Base-by-base conservation (phyloP, 257 asterid species). In the Scutellaria barbata region DNA sequence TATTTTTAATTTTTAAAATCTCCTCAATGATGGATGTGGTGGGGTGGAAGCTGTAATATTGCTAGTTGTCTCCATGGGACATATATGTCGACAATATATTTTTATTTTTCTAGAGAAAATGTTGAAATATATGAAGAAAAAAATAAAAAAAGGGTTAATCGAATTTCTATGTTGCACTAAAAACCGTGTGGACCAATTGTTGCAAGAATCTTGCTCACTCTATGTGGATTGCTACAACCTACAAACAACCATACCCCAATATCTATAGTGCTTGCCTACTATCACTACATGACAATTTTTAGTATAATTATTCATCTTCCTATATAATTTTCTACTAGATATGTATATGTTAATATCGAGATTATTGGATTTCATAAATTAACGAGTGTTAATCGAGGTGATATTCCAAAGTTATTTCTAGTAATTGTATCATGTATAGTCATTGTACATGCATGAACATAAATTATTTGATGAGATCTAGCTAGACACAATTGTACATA, bases 171-270 rank as follows among this genome's bases (percentile, higher is more conserved):
- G 13, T 8, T 59, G 65, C 65, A 59, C 65, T 59, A 33, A 35
- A 59, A 35, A 17, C 30, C 65, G 65, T 59, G 65, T 59, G 65
- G 65, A 59, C 65, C 65, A 8, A 33, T 35, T 59, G n/a, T 30
- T 2, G n/a, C 14, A 53, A 53, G 20, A 53, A 1, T 56, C 5
- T 35, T n/a, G 20, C 43, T 57, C 63, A 10, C 42, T 57, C 43
- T 18, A 10, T 10, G 18, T 33, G 63, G 42, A 25, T 30, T 22
- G 30, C 42, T 56, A 22, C 42, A 56, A 30, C 35, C 35, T 42
- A 42, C 46, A 42, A 7, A 42, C 46, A 7, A 25, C 63, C 17
- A 56, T 16, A 10, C 20, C 63, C 63, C 63, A 57, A 57, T 57
- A 57, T 30, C 43, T 30, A 41, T 57, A 57, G 63, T 57, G 64